Conservation (phyloP, 495 filamentous ascomycete species). For the Talaromyces nanjingensis region DNA sequence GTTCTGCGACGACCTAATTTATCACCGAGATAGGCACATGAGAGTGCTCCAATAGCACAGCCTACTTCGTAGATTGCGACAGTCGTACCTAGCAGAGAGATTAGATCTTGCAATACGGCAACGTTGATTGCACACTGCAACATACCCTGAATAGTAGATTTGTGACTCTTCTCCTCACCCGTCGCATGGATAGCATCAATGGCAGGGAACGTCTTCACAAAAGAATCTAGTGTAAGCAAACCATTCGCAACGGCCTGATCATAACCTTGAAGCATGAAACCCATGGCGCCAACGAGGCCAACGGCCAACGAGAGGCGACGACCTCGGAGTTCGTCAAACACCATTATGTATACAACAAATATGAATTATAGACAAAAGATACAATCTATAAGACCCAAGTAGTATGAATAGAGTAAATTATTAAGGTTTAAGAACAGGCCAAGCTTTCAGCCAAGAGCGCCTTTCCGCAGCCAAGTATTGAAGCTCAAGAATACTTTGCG, state of each 20-base stretch:
- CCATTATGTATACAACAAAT: background rate
- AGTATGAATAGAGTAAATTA: too few species aligned
- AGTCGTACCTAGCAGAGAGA: constrained; percentile 5
- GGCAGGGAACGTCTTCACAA: constrained; percentile 11
- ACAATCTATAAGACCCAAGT: too few species aligned
- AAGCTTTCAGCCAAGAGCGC: constrained; percentile 6
- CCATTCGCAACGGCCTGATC: constrained; percentile 18
- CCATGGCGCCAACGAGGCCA: constrained; percentile 12
- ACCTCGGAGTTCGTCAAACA: background rate
- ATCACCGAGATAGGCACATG: constrained; percentile 11
- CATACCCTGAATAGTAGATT: constrained; percentile 1
- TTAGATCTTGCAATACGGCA: background rate
- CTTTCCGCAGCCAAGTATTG: background rate
- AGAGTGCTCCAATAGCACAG: constrained; percentile 13
- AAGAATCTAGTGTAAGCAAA: constrained; percentile 13
- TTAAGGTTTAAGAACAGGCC: background rate
- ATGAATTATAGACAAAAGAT: too few species aligned
- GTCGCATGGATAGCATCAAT: constrained; percentile 6
- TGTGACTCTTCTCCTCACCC: background rate
- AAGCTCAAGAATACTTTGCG: background rate
- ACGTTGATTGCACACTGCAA: background rate
- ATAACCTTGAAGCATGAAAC: constrained; percentile 17
- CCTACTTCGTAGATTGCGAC: constrained; percentile 15
- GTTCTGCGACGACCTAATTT: constrained; percentile 11
- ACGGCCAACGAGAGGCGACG: background rate